Evolutionary conservation across 371 early-diverging fungal species (phyloP), one percentile per base, ranked within the genome.

Genomic region (Mucor mucedo): DNA sequence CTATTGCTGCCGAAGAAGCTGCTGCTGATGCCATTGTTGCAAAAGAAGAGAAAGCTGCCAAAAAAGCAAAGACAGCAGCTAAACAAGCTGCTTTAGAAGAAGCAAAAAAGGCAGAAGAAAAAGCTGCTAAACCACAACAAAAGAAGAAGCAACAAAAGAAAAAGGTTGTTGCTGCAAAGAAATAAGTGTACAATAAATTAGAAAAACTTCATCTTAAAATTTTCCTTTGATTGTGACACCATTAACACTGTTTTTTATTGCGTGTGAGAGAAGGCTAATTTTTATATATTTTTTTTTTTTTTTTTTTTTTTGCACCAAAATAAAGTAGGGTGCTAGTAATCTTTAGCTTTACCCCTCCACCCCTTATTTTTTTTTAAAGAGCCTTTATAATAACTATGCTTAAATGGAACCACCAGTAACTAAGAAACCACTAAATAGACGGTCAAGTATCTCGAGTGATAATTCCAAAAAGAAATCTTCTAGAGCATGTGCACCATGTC

Each of bases 401-500:
- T 33, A 38, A 52, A 65, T 65, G 66, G 66, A 63, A 16, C 10
- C 63, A 5, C 6, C 40, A 42, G 5, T 63, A 47, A 55, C 41
- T n/a, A 42, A 30, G 28, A 14, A 11, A 53, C 9, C 39, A 27
- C 35, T 16, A 30, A 62, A 47, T 44, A 53, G 60, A 63, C 58
- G 60, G 14, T 29, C 44, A 30, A 63, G 68, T 55, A 54, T 58
- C 35, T 32, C 29, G n/a, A 54, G 60, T 13, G 63, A 54, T n/a
- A 28, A 45, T 14, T 10, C 50, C 10, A 71, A 67, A 55, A 71
- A 62, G 38, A 71, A 71, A 41, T 59, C 72, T n/a, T 33, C 68
- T 45, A 50, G 60, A 52, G 72, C 72, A 9, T 71, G 72, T 52
- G 53, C 55, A 16, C 60, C 72, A 9, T 71, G 72, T 55, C 42